Conservation (phyloP, 2,329 filamentous ascomycete species). For the Zalaria obscura region DNA sequence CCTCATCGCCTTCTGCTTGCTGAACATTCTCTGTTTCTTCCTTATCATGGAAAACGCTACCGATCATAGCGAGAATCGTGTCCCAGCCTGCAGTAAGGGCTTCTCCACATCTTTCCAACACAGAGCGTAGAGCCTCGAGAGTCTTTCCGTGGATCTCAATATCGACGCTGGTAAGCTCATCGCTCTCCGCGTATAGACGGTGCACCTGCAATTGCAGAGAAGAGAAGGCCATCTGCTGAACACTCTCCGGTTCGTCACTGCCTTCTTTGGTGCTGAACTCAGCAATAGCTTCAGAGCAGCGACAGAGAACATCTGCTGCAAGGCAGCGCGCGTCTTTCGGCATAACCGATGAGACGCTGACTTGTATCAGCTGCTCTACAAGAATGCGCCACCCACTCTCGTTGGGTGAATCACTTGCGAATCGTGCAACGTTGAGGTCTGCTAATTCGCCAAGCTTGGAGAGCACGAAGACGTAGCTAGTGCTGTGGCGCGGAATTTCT, state of each 20-base stretch:
- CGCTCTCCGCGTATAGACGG: slow-evolving; percentile 14
- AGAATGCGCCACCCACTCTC: slow-evolving; percentile 66
- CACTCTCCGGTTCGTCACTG: slow-evolving; percentile 15
- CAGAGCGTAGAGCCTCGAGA: slow-evolving; percentile 49
- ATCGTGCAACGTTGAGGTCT: slow-evolving; percentile 36
- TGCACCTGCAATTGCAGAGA: slow-evolving; percentile 33
- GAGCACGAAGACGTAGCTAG: slow-evolving; percentile 33
- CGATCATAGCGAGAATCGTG: slow-evolving; percentile 71
- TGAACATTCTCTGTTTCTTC: slow-evolving; percentile 7
- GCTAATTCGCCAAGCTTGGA: slow-evolving; percentile 33
- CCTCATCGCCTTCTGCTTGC: neutral
- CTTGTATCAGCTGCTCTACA: slow-evolving; percentile 36
- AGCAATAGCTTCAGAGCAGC: slow-evolving; percentile 31
- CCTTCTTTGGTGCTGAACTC: slow-evolving; percentile 38
- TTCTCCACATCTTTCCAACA: slow-evolving; percentile 83
- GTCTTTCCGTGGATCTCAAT: slow-evolving; percentile 55
- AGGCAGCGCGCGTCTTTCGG: slow-evolving; percentile 30
- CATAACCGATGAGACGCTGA: slow-evolving; percentile 25
- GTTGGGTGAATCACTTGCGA: slow-evolving; percentile 52
- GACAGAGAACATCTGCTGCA: slow-evolving; percentile 35
- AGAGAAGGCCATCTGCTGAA: slow-evolving; percentile 16
- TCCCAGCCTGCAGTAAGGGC: slow-evolving; percentile 72
- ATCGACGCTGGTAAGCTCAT: slow-evolving; percentile 13
- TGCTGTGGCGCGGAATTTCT: slow-evolving; percentile 20
- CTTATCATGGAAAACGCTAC: slow-evolving; percentile 53